Evolutionary conservation across 1,284 basidiomycete species (phyloP).

Genomic region (Sphagnurus paluster): DNA sequence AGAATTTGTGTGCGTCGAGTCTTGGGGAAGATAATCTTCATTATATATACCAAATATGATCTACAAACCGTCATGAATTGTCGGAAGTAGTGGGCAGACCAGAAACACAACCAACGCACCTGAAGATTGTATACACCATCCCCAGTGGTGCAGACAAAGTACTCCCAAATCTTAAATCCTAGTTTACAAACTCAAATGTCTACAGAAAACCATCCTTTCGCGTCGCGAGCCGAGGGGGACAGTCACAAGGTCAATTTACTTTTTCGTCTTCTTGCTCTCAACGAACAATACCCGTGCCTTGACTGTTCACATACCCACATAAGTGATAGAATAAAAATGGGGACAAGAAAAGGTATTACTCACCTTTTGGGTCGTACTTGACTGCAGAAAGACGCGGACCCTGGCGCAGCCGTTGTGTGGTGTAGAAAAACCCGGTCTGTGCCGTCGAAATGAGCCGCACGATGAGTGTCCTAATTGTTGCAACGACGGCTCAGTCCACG

Average conservation of each 20-base stretch:
- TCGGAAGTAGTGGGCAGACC: neutral
- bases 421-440: constrained; percentile 89
- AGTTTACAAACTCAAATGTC: neutral
- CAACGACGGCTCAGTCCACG: neutral
- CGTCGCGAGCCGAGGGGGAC: too few species aligned
- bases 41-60: neutral
- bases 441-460: constrained; percentile 87
- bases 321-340: neutral
- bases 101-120: neutral
- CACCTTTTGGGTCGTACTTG: constrained; percentile 88
- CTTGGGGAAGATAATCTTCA: too few species aligned
- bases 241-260: constrained; percentile 26
- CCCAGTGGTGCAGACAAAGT: neutral
- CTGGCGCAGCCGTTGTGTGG: constrained; percentile 70
- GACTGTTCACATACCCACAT: constrained; percentile 39
- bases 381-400: constrained; percentile 78
- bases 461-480: constrained; percentile 68
- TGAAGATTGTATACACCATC: neutral
- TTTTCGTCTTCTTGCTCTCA: constrained; percentile 73
- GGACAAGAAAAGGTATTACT: constrained; percentile 29
- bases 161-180: neutral
- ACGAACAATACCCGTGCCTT: constrained; percentile 75
- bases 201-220: neutral
- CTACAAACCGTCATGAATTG: too few species aligned
- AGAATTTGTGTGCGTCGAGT: too few species aligned